These are phyloP conservation scores for Talaromyces sp. DNA, from an alignment of 2,329 filamentous ascomycete species.

Conservation along the genomic window DNA sequence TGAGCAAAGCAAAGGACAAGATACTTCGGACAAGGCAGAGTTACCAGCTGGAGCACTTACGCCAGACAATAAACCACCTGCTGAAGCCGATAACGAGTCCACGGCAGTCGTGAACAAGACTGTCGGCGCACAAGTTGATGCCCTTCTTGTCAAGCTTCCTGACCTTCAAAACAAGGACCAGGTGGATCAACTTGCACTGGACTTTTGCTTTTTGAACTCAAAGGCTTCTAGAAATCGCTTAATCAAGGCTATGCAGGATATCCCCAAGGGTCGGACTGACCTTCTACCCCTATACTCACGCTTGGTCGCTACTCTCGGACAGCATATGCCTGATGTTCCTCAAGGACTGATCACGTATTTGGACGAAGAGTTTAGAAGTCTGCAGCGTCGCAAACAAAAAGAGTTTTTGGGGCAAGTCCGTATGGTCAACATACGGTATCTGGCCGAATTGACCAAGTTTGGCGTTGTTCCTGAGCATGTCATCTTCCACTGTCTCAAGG, in stretches of 20 bases:
- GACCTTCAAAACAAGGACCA: conserved; percentile 87
- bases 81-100: conserved; percentile 71
- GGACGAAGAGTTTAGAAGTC: conserved; percentile 92
- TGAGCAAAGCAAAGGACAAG: conserved; percentile 61
- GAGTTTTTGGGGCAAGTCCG: conserved; percentile 94
- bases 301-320: conserved; percentile 84
- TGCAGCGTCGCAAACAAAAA: conserved; percentile 95
- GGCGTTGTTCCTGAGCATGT: conserved; percentile 97
- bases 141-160: conserved; percentile 77
- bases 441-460: conserved; percentile 96
- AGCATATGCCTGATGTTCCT: conserved; percentile 90
- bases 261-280: conserved; percentile 90
- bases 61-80: conserved; percentile 43
- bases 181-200: conserved; percentile 86
- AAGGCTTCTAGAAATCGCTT: conserved; percentile 94
- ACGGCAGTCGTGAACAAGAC: conserved; percentile 97
- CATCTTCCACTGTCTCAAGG: conserved; percentile 97
- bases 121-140: conserved; percentile 93
- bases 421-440: conserved; percentile 91
- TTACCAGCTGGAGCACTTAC: conserved; percentile 37
- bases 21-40: conserved; percentile 38
- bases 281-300: conserved; percentile 88
- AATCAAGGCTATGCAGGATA: conserved; percentile 86
- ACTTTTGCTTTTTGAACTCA: conserved; percentile 97
- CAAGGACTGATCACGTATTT: conserved; percentile 87